Conservation (phyloP, 2,329 filamentous ascomycete species). For the Dendryphion nanum region DNA sequence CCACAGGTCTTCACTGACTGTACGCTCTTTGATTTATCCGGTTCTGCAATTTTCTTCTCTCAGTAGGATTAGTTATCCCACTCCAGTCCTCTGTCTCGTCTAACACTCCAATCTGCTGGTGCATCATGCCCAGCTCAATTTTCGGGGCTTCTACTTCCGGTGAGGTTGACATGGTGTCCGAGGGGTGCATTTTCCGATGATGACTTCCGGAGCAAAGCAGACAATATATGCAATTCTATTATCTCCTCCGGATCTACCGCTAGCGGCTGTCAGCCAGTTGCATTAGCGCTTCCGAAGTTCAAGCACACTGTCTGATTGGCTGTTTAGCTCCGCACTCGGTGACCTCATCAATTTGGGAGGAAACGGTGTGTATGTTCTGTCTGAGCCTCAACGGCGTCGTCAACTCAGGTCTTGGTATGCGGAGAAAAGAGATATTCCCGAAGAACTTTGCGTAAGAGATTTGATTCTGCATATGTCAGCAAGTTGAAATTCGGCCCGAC, state of each 20-base stretch:
- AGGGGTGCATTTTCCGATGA: not conserved
- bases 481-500: too few relatives aligned
- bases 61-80: not conserved
- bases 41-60: not conserved
- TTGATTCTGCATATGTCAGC: too few relatives aligned
- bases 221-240: too few relatives aligned
- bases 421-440: too few relatives aligned
- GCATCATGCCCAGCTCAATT: not conserved
- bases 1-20: not conserved
- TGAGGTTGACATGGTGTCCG: not conserved
- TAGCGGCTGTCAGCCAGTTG: not conserved
- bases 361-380: too few relatives aligned
- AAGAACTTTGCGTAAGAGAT: too few relatives aligned
- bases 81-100: not conserved
- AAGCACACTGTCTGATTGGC: too few relatives aligned
- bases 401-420: too few relatives aligned
- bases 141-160: not conserved
- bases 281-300: not conserved
- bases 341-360: too few relatives aligned
- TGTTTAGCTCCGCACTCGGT: too few relatives aligned
- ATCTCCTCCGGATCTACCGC: too few relatives aligned
- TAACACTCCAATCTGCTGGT: not conserved
- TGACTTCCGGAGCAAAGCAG: not conserved
- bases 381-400: too few relatives aligned
- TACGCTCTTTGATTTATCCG: not conserved